Base-by-base conservation (phyloP, 805 yeast species). In the Schwanniomyces yamadae region DNA sequence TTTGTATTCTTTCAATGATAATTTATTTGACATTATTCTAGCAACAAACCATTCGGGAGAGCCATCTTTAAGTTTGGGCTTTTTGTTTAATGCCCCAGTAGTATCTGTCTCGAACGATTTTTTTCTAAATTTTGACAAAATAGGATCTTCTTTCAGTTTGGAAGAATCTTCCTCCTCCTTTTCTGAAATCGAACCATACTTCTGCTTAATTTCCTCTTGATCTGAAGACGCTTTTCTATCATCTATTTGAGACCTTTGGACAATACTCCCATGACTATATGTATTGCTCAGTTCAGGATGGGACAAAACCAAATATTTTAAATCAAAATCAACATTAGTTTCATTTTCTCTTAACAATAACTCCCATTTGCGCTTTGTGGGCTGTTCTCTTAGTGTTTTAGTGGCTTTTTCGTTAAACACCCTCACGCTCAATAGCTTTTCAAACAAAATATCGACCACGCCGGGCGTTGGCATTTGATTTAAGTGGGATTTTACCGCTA, bases 361-460 rank as follows among this genome's bases (percentile, higher is more conserved):
- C 43, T 69, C 73, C 74, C 74, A 69, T 43, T 69, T 69, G 16
- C 74, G 43, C 32, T 51, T 57, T 3, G 62, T 49, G 4, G 70
- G 49, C 33, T 54, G 60, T 15, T 57, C 59, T 25, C 58, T 47
- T 35, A 68, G 48, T 1, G 63, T 50, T 30, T 49, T 55, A 6
- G 61, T 36, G 2, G 69, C 64, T 24, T 52, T 47, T n/a, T 56
- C 65, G 1, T 69, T 54, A 34, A 69, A 67, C 0, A 55, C 69
- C 29, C 73, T 48, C 4, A 54, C 53, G 4, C 68, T 52, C 4
- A 69, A 49, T n/a, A 69, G 43, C 31, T 55, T 51, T 34, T 67
- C 71, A 41, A 69, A 69, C n/a, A 68, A 46, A 4, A 40, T 46
- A 34, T 68, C 70, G 7, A 69, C 73, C 9, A 66, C 51, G 16